A percentile compares a stretch with the other conserved stretches of the same genome.
phyloP scores from a whole-genome alignment of 2,329 filamentous ascomycete species.

The Fusarium cicatricum region DNA sequence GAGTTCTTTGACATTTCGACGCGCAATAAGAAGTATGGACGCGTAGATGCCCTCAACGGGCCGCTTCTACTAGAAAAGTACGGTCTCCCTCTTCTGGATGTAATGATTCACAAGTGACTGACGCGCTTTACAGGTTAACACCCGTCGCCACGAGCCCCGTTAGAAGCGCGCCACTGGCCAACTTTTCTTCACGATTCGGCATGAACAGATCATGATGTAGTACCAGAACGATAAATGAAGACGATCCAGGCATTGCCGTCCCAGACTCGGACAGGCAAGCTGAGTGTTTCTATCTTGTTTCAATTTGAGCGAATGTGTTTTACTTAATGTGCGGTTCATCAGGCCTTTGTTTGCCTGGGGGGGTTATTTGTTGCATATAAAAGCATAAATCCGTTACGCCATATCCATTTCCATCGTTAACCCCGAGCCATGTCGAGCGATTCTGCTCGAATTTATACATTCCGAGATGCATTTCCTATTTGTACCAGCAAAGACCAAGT shows the following conservation, averaged over 20 bases:
- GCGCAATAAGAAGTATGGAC: constrained; percentile 91
- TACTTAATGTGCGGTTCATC: constrained; percentile 21
- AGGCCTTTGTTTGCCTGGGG: constrained; percentile 15
- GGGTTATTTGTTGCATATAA: constrained; percentile 18
- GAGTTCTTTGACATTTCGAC: constrained; percentile 95
- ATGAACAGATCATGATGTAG: constrained; percentile 55
- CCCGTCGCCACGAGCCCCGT: constrained; percentile 66
- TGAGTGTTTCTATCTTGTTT: not conserved
- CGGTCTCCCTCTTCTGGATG: constrained; percentile 33
- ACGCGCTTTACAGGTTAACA: constrained; percentile 63
- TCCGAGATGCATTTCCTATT: constrained; percentile 3
- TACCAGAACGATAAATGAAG: constrained; percentile 9
- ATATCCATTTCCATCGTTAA: constrained; percentile 28
- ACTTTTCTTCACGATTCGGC: constrained; percentile 79
- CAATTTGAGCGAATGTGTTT: constrained; percentile 23
- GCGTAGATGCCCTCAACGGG: constrained; percentile 90
- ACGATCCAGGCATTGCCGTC: not conserved
- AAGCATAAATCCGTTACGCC: constrained; percentile 38
- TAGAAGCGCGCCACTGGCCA: constrained; percentile 71
- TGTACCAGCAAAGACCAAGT: not conserved
- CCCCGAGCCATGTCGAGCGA: constrained; percentile 4
- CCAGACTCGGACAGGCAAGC: not conserved
- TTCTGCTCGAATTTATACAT: constrained; percentile 21
- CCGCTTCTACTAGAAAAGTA: constrained; percentile 93
- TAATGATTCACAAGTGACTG: not conserved